A percentile compares a stretch with the other conserved stretches of the same genome.
These are phyloP conservation scores for Themeda triandra DNA, from an alignment of 176 grass and related monocot species.

Conservation along the genomic window DNA sequence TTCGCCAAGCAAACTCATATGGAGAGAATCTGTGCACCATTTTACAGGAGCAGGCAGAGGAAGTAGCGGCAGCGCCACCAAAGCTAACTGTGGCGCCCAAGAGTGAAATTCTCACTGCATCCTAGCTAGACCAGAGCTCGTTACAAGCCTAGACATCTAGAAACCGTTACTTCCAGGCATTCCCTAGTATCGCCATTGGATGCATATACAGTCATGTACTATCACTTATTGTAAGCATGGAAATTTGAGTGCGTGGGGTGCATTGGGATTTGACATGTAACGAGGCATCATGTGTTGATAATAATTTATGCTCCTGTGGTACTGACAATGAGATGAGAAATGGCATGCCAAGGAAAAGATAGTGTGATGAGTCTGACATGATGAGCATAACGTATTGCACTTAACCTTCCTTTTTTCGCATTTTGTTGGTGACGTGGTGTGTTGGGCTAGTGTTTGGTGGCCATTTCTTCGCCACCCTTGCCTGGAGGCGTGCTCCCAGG, in stretches of 20 bases:
- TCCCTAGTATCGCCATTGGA: background rate
- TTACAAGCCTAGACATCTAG: background rate
- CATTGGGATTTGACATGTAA: background rate
- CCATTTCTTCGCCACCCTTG: no score
- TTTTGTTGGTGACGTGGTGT: background rate
- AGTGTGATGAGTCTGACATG: no score
- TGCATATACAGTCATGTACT: slow-evolving; percentile 1
- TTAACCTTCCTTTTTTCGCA: no score
- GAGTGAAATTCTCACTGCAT: slow-evolving; percentile 36
- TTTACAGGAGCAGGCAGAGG: slow-evolving; percentile 38
- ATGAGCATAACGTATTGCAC: no score
- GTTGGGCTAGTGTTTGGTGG: no score
- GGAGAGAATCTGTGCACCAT: background rate
- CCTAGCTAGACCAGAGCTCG: background rate
- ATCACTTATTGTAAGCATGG: background rate
- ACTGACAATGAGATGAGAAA: background rate
- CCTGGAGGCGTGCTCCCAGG: no score
- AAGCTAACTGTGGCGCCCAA: background rate
- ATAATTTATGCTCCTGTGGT: background rate
- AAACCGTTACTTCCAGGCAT: background rate
- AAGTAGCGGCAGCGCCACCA: background rate
- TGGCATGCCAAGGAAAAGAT: background rate
- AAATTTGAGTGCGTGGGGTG: background rate
- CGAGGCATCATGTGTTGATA: background rate
- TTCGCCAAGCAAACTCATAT: background rate